phyloP scores from a whole-genome alignment of 2,329 filamentous ascomycete genomes.

The Cladosporium sp. region DNA sequence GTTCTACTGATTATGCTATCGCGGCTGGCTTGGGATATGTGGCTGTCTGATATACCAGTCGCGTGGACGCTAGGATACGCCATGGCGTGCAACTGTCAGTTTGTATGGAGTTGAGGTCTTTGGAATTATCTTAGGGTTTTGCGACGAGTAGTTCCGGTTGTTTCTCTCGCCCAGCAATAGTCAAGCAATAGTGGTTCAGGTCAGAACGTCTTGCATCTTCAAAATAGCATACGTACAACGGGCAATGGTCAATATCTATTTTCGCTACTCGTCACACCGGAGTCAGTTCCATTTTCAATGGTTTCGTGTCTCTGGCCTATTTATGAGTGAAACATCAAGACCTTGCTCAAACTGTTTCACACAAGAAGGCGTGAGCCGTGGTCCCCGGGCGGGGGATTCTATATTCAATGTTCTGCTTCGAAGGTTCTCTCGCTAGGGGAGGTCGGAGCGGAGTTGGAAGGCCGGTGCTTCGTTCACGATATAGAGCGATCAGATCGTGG shows the following conservation, averaged over 20 bases:
- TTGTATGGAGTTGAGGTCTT: not conserved
- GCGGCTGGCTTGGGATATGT: not conserved
- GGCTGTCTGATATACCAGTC: not conserved
- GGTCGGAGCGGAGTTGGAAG: not conserved
- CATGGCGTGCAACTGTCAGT: not conserved
- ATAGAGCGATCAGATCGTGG: not conserved
- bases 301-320: not conserved
- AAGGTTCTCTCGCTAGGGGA: conserved; percentile 3
- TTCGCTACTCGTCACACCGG: not conserved
- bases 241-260: not conserved
- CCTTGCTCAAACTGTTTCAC: conserved; percentile 2
- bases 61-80: not conserved
- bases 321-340: not conserved
- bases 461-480: not conserved
- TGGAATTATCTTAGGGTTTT: not conserved
- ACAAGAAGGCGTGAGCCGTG: not conserved
- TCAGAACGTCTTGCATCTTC: not conserved
- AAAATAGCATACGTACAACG: not conserved
- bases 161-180: not conserved
- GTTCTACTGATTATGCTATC: not conserved
- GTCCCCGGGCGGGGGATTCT: not conserved
- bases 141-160: not conserved
- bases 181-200: too few species aligned
- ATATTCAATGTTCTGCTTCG: not conserved
- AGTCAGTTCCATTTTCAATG: not conserved